A percentile compares a stretch with the other conserved stretches of the same genome.
Evolutionary conservation across 2,329 filamentous ascomycete species (phyloP).

Genomic region (Penicillium sp.): DNA sequence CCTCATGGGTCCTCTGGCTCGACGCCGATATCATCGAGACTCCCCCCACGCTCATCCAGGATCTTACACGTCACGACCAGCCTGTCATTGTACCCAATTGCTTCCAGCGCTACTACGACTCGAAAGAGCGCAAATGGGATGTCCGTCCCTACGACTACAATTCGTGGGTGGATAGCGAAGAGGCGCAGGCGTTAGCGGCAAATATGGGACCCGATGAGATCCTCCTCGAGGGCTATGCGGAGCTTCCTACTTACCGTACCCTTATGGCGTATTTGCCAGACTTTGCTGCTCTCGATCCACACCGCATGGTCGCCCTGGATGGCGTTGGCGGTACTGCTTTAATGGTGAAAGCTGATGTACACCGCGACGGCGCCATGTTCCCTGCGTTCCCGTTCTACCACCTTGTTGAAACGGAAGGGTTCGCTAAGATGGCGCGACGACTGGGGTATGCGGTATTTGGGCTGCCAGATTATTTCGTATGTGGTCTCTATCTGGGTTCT

Average conservation of each 20-base stretch:
- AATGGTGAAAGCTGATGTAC: constrained; percentile 93
- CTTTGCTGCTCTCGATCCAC: constrained; percentile 51
- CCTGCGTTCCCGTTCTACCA: constrained; percentile 95
- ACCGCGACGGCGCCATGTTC: constrained; percentile 98
- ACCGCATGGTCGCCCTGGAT: constrained; percentile 74
- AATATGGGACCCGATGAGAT: constrained; percentile 91
- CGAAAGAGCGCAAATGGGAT: constrained; percentile 66
- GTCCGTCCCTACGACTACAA: constrained; percentile 95
- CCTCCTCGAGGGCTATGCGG: constrained; percentile 85
- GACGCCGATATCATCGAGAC: constrained; percentile 91
- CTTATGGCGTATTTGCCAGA: constrained; percentile 83
- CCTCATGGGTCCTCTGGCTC: constrained; percentile 96
- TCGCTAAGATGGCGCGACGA: constrained; percentile 92
- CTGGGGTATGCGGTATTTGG: constrained; percentile 83
- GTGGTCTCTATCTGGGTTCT: constrained; percentile 28
- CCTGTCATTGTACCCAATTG: constrained; percentile 94
- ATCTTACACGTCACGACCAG: constrained; percentile 83
- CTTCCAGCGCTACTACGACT: constrained; percentile 82
- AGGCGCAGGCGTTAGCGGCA: constrained; percentile 70
- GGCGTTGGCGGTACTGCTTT: constrained; percentile 92
- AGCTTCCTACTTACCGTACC: constrained; percentile 87
- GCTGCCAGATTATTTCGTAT: constrained; percentile 95
- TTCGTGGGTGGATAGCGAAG: constrained; percentile 89
- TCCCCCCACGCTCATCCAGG: constrained; percentile 80
- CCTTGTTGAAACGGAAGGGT: constrained; percentile 95